Evolutionary conservation across 2,329 filamentous ascomycete genomes (phyloP).

Genomic region (Helminthosporium solani): DNA sequence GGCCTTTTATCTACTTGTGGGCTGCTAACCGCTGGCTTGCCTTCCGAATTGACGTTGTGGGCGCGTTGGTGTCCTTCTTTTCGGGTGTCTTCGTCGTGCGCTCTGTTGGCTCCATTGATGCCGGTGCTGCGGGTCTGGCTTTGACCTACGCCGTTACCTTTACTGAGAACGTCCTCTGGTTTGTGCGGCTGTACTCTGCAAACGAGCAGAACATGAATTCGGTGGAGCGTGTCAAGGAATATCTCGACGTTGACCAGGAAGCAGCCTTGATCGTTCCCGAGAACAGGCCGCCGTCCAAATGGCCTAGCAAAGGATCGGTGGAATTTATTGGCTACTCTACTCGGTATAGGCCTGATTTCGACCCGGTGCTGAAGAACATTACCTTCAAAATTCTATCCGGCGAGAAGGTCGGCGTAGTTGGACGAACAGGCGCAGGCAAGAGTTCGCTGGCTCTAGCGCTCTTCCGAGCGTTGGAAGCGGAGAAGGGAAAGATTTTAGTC

Average conservation of each 20-base stretch:
- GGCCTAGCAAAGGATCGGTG: conserved; percentile 83
- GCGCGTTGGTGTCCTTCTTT: conserved; percentile 90
- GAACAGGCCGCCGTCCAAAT: conserved; percentile 73
- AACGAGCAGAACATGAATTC: conserved; percentile 99
- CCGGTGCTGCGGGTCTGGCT: conserved; percentile 89
- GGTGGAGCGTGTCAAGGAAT: conserved; percentile 95
- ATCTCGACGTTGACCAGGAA: conserved; percentile 94
- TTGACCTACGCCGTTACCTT: conserved; percentile 96
- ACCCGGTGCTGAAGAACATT: conserved; percentile 79
- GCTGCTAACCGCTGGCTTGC: conserved; percentile 95
- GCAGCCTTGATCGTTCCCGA: conserved; percentile 75
- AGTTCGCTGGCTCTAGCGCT: conserved; percentile 90
- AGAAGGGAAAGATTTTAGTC: conserved; percentile 83
- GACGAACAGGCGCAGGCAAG: conserved; percentile 93
- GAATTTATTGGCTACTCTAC: conserved; percentile 90
- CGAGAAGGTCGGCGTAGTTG: conserved; percentile 95
- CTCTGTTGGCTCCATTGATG: conserved; percentile 79
- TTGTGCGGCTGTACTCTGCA: conserved; percentile 87
- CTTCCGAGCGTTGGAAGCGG: conserved; percentile 90
- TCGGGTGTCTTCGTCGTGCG: conserved; percentile 87
- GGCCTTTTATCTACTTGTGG: conserved; percentile 96
- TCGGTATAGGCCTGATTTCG: conserved; percentile 82
- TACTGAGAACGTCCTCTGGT: conserved; percentile 94
- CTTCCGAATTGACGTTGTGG: conserved; percentile 85
- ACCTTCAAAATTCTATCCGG: conserved; percentile 81